Evolutionary conservation across 495 filamentous ascomycete genomes (phyloP).

Genomic region (Geopyxis carbonaria): DNA sequence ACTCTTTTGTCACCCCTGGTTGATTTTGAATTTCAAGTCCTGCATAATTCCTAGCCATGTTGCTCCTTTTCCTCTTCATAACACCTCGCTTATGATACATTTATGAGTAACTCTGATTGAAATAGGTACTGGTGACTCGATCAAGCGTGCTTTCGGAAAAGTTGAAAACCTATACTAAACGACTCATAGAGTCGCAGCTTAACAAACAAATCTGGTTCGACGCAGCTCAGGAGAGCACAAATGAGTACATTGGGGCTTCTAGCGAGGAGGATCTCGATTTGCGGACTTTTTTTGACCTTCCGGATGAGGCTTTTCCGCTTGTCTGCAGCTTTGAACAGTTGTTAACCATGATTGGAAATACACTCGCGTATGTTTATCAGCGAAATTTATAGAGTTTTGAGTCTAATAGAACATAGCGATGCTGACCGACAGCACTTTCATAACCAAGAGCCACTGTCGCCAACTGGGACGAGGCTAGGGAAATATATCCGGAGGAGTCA

Average conservation of each 20-base stretch:
- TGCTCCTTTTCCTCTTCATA: too few species aligned
- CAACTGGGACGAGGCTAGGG: not conserved
- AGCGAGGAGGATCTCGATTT: constrained; percentile 9
- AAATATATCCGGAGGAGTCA: constrained; percentile 7
- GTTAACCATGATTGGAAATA: constrained; percentile 26
- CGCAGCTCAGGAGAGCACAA: not conserved
- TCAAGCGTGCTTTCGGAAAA: constrained; percentile 27
- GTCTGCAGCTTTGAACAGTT: constrained; percentile 31
- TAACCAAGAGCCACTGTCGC: not conserved
- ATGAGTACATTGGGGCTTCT: too few species aligned
- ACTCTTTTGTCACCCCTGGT: too few species aligned
- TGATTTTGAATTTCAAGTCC: too few species aligned
- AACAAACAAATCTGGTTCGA: constrained; percentile 1
- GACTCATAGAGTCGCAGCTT: constrained; percentile 23
- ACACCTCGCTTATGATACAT: not conserved
- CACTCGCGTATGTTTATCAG: constrained; percentile 10
- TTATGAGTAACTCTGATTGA: constrained; percentile 1
- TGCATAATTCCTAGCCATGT: too few species aligned
- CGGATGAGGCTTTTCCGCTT: constrained; percentile 27
- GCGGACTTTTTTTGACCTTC: constrained; percentile 18
- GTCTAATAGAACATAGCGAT: constrained; percentile 5
- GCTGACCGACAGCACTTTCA: constrained; percentile 10
- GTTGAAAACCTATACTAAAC: constrained; percentile 23
- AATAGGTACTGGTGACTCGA: constrained; percentile 30
- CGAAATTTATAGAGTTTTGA: too few species aligned